Base-by-base conservation (phyloP, 1,284 basidiomycete genomes). In the Cutaneotrichosporon daszewskae region DNA sequence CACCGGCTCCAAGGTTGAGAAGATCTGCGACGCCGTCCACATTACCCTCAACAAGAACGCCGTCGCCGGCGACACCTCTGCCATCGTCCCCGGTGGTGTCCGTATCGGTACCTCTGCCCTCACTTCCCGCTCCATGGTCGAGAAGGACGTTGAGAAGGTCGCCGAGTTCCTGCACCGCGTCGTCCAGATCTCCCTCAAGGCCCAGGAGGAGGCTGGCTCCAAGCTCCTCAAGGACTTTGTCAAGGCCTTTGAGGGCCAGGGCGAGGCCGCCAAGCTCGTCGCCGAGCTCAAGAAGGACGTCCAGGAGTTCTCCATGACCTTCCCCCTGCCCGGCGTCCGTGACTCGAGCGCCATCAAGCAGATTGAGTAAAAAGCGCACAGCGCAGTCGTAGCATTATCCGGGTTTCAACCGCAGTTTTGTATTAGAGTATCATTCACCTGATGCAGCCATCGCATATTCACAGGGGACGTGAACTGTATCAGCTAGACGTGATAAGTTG, bases 171-270 rank as follows among this genome's bases (percentile, higher is more conserved):
- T 96, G 49, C 87, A 94, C 77, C 87, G 90, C 40, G 80, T 85
- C 18, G 85, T 96, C 35, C 87, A 95, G 75, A 82, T 92, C 61
- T 81, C 88, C 40, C 78, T 91, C 37, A 66, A 79, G 33, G 77
- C 92, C 42, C 95, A 98, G 75, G 87, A 92, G 74, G 90, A 94
- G 75, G 87, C 92, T 27, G 92, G 92, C 40, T 81, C 81, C 54
- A 98, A 96, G 79, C 76, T 95, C 54, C 79, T 99, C 53, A 92
- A 92, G 77, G 94, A 97, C 79, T 98, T 98, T 65, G 80, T 92
- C 58, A 81, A 83, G 51, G 83, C 83, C 32, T 90, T 88, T 36
- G 84, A 83, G 25, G 78, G 81, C 54, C 77, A 79, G 55, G 85
- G 85, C 67, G 77, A 81, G 54, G 85, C 87, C 24, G 78, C 77